Evolutionary conservation across 2,329 filamentous ascomycete genomes (phyloP), one percentile per base, ranked within the genome.

Genomic region (Aureobasidium pullulans): DNA sequence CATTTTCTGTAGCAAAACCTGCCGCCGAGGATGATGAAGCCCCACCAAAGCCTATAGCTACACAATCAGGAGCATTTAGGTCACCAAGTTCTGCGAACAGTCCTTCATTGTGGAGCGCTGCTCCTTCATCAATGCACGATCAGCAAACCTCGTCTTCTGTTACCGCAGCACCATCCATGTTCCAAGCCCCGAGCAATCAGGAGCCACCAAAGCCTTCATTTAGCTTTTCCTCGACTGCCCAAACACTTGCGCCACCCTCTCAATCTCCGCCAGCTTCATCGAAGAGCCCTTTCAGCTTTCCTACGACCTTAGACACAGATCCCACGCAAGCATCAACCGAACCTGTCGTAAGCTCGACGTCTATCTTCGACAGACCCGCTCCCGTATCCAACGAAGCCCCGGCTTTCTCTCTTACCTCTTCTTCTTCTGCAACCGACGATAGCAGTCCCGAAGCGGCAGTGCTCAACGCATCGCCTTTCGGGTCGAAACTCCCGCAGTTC

Each of bases 401-500:
- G 16, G 6, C 31, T n/a, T 31, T 54, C 10, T 29, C 31, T n/a
- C n/a, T 19, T 16, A 23, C n/a, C 16, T 6, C 37, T 11, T 43
- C 50, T n/a, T 8, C 37, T 15, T 11, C 37, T 23, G 6, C 5
- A 19, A 42, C 29, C 15, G 4, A 11, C 31, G 46, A 48, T 8
- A 10, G n/a, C 15, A 29, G 15, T 6, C 39, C 46, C 31, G 43
- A 32, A 44, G 29, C 16, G n/a, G 31, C 53, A 19, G 34, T 19
- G 5, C 9, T 15, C 46, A 28, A 28, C 13, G 34, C 57, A 28
- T 44, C 60, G 16, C 39, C 52, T 9, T 9, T 48, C 7, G 49
- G 15, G 29, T 29, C 62, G 52, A 61, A 37, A 49, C 32, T 50
- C 52, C 43, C 57, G 11, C 46, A 48, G 59, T 50, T 56, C 59